These are phyloP conservation scores for Quercus suber DNA, from an alignment of 306 rosid species.

Conservation along the genomic window DNA sequence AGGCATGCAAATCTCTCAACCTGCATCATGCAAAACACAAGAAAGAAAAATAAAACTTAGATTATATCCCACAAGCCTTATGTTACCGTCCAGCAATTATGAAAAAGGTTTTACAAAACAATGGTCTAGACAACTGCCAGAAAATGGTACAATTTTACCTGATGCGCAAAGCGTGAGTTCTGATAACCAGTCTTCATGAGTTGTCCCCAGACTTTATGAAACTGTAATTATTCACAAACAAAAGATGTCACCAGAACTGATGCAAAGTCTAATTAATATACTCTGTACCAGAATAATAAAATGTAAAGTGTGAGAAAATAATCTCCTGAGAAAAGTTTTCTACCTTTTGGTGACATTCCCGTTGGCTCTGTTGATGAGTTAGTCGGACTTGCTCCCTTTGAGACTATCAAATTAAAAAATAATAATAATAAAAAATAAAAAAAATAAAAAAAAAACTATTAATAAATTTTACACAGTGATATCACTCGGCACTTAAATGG, in stretches of 20 bases:
- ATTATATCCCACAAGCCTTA: not conserved
- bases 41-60: not conserved
- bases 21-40: slow-evolving; percentile 35
- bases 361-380: slow-evolving; percentile 69
- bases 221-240: slow-evolving; percentile 40
- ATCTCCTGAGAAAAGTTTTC: not conserved
- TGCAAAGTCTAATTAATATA: not conserved
- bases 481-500: slow-evolving; percentile 5
- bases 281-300: not conserved
- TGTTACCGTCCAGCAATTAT: not conserved
- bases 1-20: slow-evolving; percentile 98
- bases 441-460: not conserved
- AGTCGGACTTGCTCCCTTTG: slow-evolving; percentile 58
- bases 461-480: not conserved
- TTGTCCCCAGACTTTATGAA: slow-evolving; percentile 93
- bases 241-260: slow-evolving; percentile 7
- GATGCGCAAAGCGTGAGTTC: slow-evolving; percentile 99
- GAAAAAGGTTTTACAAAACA: not conserved
- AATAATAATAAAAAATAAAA: slow-evolving; percentile 1
- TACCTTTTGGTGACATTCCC: slow-evolving; percentile 77
- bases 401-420: slow-evolving; percentile 34
- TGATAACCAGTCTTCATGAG: slow-evolving; percentile 98
- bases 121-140: not conserved
- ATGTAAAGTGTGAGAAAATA: slow-evolving; percentile 3
- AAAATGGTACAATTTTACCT: slow-evolving; percentile 44